Percentiles rank a stretch among this genome's conserved stretches.
Evolutionary conservation across 352 stramenopile genomes (phyloP).

Genomic region (Phytopythium delawarense): DNA sequence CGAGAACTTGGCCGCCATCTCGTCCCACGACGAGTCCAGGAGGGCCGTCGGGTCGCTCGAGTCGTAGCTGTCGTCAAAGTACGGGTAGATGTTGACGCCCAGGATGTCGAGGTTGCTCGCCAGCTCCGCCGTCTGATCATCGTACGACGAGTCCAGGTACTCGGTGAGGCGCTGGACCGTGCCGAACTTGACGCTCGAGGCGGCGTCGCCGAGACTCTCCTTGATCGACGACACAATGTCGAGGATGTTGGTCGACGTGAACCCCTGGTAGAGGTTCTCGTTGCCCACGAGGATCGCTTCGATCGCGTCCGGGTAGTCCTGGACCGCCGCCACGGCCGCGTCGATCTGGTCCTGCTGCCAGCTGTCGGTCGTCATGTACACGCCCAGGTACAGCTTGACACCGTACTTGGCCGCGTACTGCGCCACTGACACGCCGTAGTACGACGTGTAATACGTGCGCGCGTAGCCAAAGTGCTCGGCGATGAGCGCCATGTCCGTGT

Average conservation of each 20-base stretch:
- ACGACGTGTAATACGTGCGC: conserved; percentile 60
- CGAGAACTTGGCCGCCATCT: conserved; percentile 32
- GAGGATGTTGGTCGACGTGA: conserved; percentile 25
- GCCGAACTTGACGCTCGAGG: conserved; percentile 39
- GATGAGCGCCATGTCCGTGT: conserved; percentile 43
- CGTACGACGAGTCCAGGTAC: conserved; percentile 33
- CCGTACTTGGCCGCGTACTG: conserved; percentile 39
- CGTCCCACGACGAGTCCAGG: conserved; percentile 36
- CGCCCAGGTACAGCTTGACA: conserved; percentile 51
- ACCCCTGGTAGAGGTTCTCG: conserved; percentile 27
- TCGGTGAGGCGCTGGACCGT: conserved; percentile 53
- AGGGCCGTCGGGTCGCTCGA: conserved; percentile 31
- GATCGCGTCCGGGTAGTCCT: conserved; percentile 39
- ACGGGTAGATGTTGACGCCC: conserved; percentile 59
- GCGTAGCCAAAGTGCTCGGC: conserved; percentile 42
- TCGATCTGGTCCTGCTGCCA: conserved; percentile 43
- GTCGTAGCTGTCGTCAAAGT: conserved; percentile 56
- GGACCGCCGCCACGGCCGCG: conserved; percentile 33
- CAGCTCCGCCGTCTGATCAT: conserved; percentile 24
- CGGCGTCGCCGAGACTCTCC: conserved; percentile 17
- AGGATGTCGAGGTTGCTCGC: conserved; percentile 38
- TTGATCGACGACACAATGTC: conserved; percentile 26
- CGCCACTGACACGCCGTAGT: conserved; percentile 39
- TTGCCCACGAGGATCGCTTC: conserved; percentile 51
- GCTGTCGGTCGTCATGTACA: conserved; percentile 43